Percentiles rank a stretch among this genome's conserved stretches.
phyloP scores from a whole-genome alignment of 2,329 filamentous ascomycete species.

The Phoma sp. region DNA sequence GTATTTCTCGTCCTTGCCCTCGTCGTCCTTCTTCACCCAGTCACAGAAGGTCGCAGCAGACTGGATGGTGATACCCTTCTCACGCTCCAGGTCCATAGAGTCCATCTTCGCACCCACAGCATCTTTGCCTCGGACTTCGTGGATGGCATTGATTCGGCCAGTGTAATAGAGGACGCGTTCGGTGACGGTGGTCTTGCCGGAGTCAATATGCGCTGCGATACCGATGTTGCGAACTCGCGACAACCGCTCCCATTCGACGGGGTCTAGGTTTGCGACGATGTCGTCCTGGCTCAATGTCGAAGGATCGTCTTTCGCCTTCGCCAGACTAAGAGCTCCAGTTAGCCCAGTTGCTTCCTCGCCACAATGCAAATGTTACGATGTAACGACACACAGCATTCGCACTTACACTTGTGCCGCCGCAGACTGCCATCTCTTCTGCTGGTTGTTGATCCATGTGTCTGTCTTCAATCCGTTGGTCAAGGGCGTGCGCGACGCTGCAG shows the following conservation, averaged over 20 bases:
- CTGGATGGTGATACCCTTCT: slow-evolving; percentile 99
- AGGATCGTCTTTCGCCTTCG: slow-evolving; percentile 65
- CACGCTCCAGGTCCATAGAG: slow-evolving; percentile 97
- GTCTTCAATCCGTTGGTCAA: slow-evolving; percentile 39
- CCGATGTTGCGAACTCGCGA: slow-evolving; percentile 92
- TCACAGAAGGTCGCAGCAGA: slow-evolving; percentile 98
- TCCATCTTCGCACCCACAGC: slow-evolving; percentile 99
- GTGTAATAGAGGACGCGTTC: slow-evolving; percentile 99
- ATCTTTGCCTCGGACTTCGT: slow-evolving; percentile 95
- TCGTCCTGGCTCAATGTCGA: slow-evolving; percentile 65
- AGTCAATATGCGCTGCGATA: slow-evolving; percentile 98
- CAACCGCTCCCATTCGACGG: slow-evolving; percentile 78
- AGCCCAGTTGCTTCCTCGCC: slow-evolving; percentile 25
- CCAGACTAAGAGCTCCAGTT: slow-evolving; percentile 42
- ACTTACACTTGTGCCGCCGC: slow-evolving; percentile 48
- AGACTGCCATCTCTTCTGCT: slow-evolving; percentile 47
- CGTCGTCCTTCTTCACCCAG: slow-evolving; percentile 80
- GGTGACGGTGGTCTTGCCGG: slow-evolving; percentile 94
- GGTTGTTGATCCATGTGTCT: slow-evolving; percentile 36
- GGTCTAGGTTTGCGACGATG: slow-evolving; percentile 80
- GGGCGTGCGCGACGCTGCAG: slow-evolving; percentile 35
- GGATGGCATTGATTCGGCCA: slow-evolving; percentile 93
- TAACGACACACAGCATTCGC: background rate
- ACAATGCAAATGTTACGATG: background rate
- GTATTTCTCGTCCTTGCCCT: slow-evolving; percentile 83